Conservation (phyloP, 2,329 filamentous ascomycete species). For the Paraphaeosphaeria sporulosa region DNA sequence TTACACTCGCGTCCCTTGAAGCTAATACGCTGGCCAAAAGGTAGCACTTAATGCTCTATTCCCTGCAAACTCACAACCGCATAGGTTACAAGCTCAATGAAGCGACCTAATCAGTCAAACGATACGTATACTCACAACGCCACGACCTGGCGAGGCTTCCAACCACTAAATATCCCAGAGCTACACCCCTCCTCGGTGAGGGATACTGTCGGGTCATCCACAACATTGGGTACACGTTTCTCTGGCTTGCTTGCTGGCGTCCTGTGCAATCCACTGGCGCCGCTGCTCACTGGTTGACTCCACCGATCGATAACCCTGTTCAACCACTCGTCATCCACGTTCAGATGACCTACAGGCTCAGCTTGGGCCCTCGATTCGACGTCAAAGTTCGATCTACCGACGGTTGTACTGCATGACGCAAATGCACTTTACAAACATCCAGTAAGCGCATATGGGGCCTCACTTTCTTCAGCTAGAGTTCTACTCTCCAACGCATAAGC, state of each 20-base stretch:
- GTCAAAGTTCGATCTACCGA: not conserved
- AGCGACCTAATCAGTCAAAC: not conserved
- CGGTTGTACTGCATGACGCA: not conserved
- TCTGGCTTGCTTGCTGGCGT: not conserved
- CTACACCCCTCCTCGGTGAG: not conserved
- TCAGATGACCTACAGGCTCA: not conserved
- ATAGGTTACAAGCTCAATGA: not conserved
- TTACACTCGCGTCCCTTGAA: not conserved
- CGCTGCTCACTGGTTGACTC: not conserved
- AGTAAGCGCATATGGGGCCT: not conserved
- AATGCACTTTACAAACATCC: not conserved
- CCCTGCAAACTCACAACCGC: not conserved
- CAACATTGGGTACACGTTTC: not conserved
- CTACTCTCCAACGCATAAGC: not conserved
- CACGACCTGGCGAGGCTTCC: constrained; percentile 1
- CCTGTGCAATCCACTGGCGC: not conserved
- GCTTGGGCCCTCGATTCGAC: not conserved
- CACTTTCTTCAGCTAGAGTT: not conserved
- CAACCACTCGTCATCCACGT: not conserved
- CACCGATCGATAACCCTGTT: not conserved
- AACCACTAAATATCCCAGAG: not conserved
- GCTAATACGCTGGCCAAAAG: not conserved
- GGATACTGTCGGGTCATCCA: not conserved
- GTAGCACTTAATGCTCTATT: not conserved
- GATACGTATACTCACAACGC: not conserved